These are phyloP conservation scores for Neopestalotiopsis clavispora DNA, from an alignment of 2,329 filamentous ascomycete species.

Conservation along the genomic window DNA sequence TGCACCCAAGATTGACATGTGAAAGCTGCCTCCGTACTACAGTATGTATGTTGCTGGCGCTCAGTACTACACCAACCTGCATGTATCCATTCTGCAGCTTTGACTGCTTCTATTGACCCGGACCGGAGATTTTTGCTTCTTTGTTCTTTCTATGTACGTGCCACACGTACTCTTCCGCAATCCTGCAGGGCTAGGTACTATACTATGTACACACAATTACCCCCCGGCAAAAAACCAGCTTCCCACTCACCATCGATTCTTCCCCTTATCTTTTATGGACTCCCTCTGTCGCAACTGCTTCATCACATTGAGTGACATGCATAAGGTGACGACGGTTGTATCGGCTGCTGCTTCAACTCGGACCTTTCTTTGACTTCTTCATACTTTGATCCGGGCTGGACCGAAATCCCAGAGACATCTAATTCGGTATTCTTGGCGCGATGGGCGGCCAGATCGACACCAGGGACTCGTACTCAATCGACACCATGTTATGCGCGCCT, in stretches of 20 bases:
- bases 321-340: neutral
- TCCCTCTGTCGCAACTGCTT: neutral
- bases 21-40: neutral
- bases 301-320: neutral
- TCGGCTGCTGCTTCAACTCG: neutral
- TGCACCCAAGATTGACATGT: neutral
- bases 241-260: neutral
- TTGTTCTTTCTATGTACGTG: neutral
- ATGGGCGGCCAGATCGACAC: neutral
- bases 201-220: neutral
- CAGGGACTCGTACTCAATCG: neutral
- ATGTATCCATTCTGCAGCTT: neutral
- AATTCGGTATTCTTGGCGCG: neutral
- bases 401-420: neutral
- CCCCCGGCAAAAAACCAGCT: neutral
- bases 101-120: neutral
- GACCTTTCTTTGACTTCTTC: neutral
- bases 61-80: neutral
- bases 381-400: neutral
- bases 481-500: neutral
- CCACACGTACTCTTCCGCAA: neutral
- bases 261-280: neutral
- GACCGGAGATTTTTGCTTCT: neutral
- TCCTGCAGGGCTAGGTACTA: neutral
- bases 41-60: neutral